Percentiles rank a stretch among this genome's conserved stretches.
Evolutionary conservation across 2,329 filamentous ascomycete species (phyloP).

Genomic region (Amylocarpus encephaloides): DNA sequence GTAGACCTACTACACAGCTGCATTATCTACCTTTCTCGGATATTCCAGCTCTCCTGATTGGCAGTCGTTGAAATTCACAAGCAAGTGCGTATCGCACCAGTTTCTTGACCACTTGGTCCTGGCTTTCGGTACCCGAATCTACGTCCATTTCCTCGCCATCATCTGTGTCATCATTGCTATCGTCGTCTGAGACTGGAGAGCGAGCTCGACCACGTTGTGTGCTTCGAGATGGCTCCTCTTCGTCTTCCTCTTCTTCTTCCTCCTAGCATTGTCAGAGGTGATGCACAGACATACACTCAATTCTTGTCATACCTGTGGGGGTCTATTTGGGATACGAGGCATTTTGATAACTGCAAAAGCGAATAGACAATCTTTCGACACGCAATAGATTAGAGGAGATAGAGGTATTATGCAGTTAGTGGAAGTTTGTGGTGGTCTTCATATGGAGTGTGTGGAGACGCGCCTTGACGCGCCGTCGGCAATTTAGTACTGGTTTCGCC

Average conservation of each 20-base stretch:
- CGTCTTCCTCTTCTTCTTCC: slow-evolving; percentile 23
- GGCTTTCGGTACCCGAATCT: slow-evolving; percentile 20
- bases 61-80: slow-evolving; percentile 56
- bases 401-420: background rate
- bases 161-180: slow-evolving; percentile 19
- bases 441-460: slow-evolving; percentile 13
- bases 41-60: slow-evolving; percentile 56
- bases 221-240: slow-evolving; percentile 21
- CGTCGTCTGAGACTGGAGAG: slow-evolving; percentile 21
- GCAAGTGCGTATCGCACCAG: slow-evolving; percentile 63
- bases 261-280: background rate
- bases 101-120: slow-evolving; percentile 53
- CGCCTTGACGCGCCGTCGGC: slow-evolving; percentile 13
- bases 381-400: background rate
- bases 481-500: background rate
- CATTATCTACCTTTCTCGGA: slow-evolving; percentile 49
- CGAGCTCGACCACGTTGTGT: slow-evolving; percentile 21
- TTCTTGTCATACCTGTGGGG: slow-evolving; percentile 16
- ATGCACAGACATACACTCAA: background rate
- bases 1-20: background rate
- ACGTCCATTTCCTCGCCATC: slow-evolving; percentile 21
- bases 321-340: slow-evolving; percentile 23
- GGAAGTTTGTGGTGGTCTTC: background rate
- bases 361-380: background rate
- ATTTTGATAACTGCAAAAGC: slow-evolving; percentile 15